phyloP scores from a whole-genome alignment of 2,329 filamentous ascomycete species.

The Chaetothyriales sp. region DNA sequence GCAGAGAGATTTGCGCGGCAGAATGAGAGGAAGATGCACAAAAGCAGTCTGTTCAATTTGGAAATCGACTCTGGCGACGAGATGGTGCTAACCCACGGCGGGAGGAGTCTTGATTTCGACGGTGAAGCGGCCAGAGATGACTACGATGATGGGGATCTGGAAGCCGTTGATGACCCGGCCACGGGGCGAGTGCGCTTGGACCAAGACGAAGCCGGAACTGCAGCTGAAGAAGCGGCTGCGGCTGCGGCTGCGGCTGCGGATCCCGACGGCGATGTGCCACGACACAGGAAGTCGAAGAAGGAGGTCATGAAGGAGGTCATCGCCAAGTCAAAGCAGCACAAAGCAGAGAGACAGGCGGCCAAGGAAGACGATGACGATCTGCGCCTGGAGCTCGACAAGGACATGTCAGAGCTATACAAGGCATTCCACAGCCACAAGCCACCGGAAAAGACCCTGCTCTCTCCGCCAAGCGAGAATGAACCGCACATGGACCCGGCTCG shows the following conservation, averaged over 20 bases:
- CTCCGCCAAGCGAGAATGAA: constrained; percentile 28
- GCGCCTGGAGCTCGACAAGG: constrained; percentile 69
- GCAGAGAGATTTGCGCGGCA: constrained; percentile 81
- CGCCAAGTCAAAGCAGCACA: constrained; percentile 89
- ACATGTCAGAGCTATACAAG: constrained; percentile 60
- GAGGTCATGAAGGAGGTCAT: constrained; percentile 98
- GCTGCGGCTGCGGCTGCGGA: constrained; percentile 27
- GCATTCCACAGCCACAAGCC: constrained; percentile 50
- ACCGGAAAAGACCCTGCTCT: constrained; percentile 37
- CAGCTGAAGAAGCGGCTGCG: constrained; percentile 30
- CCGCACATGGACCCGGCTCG: constrained; percentile 50
- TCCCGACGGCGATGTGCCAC: constrained; percentile 45
- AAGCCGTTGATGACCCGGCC: constrained; percentile 25
- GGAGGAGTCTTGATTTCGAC: constrained; percentile 53
- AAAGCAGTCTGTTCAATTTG: constrained; percentile 72
- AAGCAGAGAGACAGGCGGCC: constrained; percentile 79
- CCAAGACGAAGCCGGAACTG: constrained; percentile 36
- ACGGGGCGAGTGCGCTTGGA: constrained; percentile 41
- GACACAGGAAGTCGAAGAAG: constrained; percentile 84
- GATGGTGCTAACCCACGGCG: constrained; percentile 66
- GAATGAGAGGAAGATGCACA: constrained; percentile 66
- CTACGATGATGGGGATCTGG: constrained; percentile 44
- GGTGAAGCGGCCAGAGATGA: constrained; percentile 50
- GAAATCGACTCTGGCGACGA: constrained; percentile 66
- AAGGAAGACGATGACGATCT: constrained; percentile 92